phyloP scores from a whole-genome alignment of 1,284 basidiomycete species.

The Tremellales sp. region DNA sequence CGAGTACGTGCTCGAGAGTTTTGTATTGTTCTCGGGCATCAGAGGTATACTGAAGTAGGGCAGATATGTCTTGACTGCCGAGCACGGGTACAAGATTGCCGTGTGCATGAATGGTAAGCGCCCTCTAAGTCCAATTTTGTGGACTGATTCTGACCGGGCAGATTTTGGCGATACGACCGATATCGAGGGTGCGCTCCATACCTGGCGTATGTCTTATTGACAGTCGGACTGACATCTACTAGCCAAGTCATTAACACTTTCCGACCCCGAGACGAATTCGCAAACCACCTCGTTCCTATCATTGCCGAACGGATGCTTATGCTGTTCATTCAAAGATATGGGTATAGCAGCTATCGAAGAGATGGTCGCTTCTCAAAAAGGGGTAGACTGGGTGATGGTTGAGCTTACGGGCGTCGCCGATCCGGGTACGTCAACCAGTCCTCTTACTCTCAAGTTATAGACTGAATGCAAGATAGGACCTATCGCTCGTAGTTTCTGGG shows the following conservation, averaged over 20 bases:
- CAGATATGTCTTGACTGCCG: slow-evolving; percentile 80
- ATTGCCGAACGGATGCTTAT: slow-evolving; percentile 87
- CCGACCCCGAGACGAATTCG: slow-evolving; percentile 53
- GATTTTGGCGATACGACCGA: slow-evolving; percentile 51
- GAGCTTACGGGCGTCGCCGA: slow-evolving; percentile 93
- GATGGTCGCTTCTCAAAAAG: slow-evolving; percentile 60
- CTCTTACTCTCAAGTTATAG: background rate
- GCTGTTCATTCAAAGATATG: slow-evolving; percentile 88
- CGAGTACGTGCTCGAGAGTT: slow-evolving; percentile 34
- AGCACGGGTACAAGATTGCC: slow-evolving; percentile 88
- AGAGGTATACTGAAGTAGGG: background rate
- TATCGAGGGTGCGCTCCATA: slow-evolving; percentile 46
- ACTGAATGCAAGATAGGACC: slow-evolving; percentile 45
- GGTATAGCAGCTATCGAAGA: slow-evolving; percentile 88
- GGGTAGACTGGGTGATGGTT: slow-evolving; percentile 86
- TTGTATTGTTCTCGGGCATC: background rate
- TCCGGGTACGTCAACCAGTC: slow-evolving; percentile 59
- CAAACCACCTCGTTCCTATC: slow-evolving; percentile 60
- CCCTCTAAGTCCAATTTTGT: too few species aligned
- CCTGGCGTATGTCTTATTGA: background rate
- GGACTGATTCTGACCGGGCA: slow-evolving; percentile 9
- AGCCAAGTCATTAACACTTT: slow-evolving; percentile 52
- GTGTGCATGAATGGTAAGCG: slow-evolving; percentile 88
- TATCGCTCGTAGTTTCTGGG: slow-evolving; percentile 85
- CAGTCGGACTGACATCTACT: background rate